These are phyloP conservation scores for Golubevia pallescens DNA, from an alignment of 1,284 basidiomycete genomes.

Conservation along the genomic window DNA sequence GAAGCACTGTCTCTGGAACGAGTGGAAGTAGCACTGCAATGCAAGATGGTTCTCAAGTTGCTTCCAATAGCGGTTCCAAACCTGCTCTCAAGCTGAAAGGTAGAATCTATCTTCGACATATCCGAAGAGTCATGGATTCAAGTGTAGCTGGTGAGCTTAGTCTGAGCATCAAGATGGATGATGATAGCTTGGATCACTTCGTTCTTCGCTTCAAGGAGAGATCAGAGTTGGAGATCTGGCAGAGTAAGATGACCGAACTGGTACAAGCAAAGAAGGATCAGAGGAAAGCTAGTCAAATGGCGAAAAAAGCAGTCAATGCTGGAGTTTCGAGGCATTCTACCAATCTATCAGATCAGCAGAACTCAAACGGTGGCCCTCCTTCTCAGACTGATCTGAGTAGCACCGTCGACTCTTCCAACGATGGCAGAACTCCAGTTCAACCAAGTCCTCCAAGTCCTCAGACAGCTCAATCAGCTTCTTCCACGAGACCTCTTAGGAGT, in stretches of 20 bases:
- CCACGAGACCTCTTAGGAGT: background rate
- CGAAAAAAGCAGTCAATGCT: too few relatives aligned
- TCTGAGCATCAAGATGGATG: conserved; percentile 92
- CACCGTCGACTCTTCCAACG: background rate
- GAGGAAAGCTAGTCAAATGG: conserved; percentile 1
- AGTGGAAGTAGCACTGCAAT: conserved; percentile 66
- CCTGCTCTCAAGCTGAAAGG: conserved; percentile 89
- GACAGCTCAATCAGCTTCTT: background rate
- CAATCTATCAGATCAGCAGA: too few relatives aligned
- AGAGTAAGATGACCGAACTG: conserved; percentile 46
- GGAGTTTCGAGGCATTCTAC: too few relatives aligned
- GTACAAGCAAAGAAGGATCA: conserved; percentile 12
- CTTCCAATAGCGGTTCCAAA: conserved; percentile 68
- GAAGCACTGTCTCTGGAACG: conserved; percentile 63
- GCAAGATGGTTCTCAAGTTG: conserved; percentile 50
- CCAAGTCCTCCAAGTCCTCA: background rate
- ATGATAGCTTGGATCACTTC: conserved; percentile 88
- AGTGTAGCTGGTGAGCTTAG: conserved; percentile 80
- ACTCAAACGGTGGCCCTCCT: too few relatives aligned
- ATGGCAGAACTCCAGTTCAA: background rate
- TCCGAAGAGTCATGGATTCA: conserved; percentile 81
- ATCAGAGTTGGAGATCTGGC: conserved; percentile 87
- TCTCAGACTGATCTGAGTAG: background rate
- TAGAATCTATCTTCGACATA: conserved; percentile 90
- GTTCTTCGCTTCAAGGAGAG: conserved; percentile 90